phyloP scores from a whole-genome alignment of 306 rosid species.

The Prunus dulcis region DNA sequence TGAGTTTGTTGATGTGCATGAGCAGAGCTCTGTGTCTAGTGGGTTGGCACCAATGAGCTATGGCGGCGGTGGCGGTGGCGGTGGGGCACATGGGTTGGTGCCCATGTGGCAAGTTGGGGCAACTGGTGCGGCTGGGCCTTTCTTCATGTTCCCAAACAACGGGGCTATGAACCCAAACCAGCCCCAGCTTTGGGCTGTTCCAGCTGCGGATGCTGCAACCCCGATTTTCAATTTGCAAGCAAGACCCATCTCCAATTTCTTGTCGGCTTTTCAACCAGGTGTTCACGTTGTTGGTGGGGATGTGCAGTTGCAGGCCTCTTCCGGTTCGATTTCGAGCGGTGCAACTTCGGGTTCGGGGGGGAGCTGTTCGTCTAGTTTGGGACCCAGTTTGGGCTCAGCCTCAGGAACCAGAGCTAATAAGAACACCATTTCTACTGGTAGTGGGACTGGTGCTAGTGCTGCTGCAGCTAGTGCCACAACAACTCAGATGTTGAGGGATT shows the following conservation, averaged over 20 bases:
- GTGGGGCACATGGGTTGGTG: slow-evolving; percentile 34
- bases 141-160: slow-evolving; percentile 58
- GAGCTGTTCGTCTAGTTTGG: slow-evolving; percentile 40
- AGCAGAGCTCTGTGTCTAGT: slow-evolving; percentile 48
- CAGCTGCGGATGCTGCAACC: slow-evolving; percentile 31
- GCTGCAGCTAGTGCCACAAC: slow-evolving; percentile 2
- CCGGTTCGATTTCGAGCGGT: slow-evolving; percentile 23
- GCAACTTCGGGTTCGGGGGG: slow-evolving; percentile 25
- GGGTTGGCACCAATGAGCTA: slow-evolving; percentile 49
- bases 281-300: slow-evolving; percentile 31
- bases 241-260: slow-evolving; percentile 62
- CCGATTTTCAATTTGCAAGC: slow-evolving; percentile 48
- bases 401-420: slow-evolving; percentile 14
- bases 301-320: slow-evolving; percentile 13
- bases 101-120: slow-evolving; percentile 53
- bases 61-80: slow-evolving; percentile 6
- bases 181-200: slow-evolving; percentile 72
- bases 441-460: slow-evolving; percentile 2
- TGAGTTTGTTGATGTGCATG: slow-evolving; percentile 52
- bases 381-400: slow-evolving; percentile 28
- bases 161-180: slow-evolving; percentile 27
- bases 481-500: slow-evolving; percentile 64
- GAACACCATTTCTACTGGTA: neutral
- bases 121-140: slow-evolving; percentile 43
- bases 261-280: slow-evolving; percentile 41